Conservation (phyloP, 768 basidiomycete species). For the Mycena pura region DNA sequence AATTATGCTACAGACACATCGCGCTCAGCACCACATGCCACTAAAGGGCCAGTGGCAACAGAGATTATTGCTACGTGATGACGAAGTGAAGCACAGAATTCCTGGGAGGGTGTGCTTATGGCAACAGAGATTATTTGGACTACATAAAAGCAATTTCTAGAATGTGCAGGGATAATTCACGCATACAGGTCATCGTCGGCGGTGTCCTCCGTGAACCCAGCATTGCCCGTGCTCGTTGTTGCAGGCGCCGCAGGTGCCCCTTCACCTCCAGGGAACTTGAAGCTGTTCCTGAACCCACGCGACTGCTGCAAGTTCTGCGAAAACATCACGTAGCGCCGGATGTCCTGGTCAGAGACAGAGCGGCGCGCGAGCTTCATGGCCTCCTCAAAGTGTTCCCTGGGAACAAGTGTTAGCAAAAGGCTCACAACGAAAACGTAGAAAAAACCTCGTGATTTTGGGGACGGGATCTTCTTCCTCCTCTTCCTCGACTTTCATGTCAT, state of each 20-base stretch:
- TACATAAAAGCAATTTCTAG: too few relatives aligned
- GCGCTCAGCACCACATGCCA: too few relatives aligned
- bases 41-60: too few relatives aligned
- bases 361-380: constrained; percentile 98
- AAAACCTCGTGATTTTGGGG: constrained; percentile 79
- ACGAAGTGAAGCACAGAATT: too few relatives aligned
- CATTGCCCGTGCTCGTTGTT: constrained; percentile 60
- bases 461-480: constrained; percentile 88
- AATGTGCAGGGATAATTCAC: constrained; percentile 39
- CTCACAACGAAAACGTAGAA: not conserved
- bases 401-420: constrained; percentile 18
- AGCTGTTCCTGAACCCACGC: constrained; percentile 90
- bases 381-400: constrained; percentile 96
- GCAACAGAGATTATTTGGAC: too few relatives aligned
- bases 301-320: constrained; percentile 93
- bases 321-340: constrained; percentile 99
- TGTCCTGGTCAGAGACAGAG: constrained; percentile 95
- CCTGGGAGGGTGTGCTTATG: too few relatives aligned
- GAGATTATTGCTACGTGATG: too few relatives aligned
- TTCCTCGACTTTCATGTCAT: constrained; percentile 74
- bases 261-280: constrained; percentile 94
- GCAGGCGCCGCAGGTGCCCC: constrained; percentile 46
- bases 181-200: constrained; percentile 94
- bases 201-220: constrained; percentile 84
- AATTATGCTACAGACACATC: too few relatives aligned